Evolutionary conservation across 176 grass and related monocot genomes (phyloP), one percentile per base, ranked within the genome.

Genomic region (Cenchrus americanus): DNA sequence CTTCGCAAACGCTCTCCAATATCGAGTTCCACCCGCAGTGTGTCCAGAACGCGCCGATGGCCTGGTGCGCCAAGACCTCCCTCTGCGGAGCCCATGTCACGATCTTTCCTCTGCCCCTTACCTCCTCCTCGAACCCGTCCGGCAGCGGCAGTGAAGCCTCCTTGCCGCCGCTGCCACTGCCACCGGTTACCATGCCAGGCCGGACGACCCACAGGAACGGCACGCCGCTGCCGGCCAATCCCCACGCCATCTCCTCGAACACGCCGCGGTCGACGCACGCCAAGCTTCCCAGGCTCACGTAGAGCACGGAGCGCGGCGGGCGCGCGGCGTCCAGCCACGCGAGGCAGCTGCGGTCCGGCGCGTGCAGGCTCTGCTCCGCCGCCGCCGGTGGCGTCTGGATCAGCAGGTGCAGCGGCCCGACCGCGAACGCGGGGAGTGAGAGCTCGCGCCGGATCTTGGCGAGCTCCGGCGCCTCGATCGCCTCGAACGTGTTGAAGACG

Each of bases 11-110:
- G 21, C 48, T 60, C 66, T 90, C 88, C 14, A 91, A 6, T 1
- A 8, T n/a, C 8, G 89, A 91, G 81, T 91, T 91, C 89, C 89
- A 91, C 3, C 89, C 89, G 14, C 89, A 87, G 57, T 87, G 89
- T 52, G 90, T 81, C 76, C 75, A 83, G 81, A 88, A 88, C 2
- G 48, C 76, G 0, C 69, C 76, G 3, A 75, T 3, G 1, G 87
- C 59, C 3, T 24, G 3, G 60, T 84, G 81, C 0, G 75, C 75
- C 59, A 82, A 14, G 14, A 92, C 90, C 32, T 93, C 81, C 9
- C 69, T 73, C 3, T 93, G 91, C 0, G 91, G 91, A 2, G 87
- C 87, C 91, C 63, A 80, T 1, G 50, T 0, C 7, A 89, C 81
- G 0, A 92, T 9, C 54, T 53, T 76, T 0, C 84, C 91, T 3